Percentiles rank a stretch among this genome's conserved stretches.
phyloP scores from a whole-genome alignment of 768 basidiomycete genomes.

The Phanerochaete sordida region DNA sequence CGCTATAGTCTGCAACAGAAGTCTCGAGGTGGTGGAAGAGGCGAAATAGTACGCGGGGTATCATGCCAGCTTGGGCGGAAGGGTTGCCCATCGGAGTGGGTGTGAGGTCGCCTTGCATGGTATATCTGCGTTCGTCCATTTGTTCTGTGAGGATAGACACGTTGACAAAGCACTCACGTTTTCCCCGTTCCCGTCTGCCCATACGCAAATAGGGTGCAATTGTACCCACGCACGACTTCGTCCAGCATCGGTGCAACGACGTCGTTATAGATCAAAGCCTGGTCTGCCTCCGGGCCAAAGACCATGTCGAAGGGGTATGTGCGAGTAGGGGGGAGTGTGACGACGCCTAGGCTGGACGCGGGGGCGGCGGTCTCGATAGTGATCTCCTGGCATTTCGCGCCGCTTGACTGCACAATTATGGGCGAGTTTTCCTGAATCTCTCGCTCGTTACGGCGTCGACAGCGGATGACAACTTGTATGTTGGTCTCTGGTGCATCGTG shows the following conservation, averaged over 20 bases:
- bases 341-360: constrained; percentile 65
- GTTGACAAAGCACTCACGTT: constrained; percentile 60
- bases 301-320: constrained; percentile 96
- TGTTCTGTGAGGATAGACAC: background rate
- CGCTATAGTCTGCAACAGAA: constrained; percentile 76
- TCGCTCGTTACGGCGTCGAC: constrained; percentile 78
- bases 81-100: constrained; percentile 86
- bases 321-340: constrained; percentile 69
- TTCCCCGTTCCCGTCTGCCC: constrained; percentile 99
- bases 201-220: constrained; percentile 96
- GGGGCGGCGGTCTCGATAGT: constrained; percentile 78
- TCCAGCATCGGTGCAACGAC: constrained; percentile 92
- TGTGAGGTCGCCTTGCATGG: constrained; percentile 94
- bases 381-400: constrained; percentile 71
- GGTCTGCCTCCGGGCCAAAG: constrained; percentile 96
- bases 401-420: constrained; percentile 76
- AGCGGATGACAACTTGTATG: constrained; percentile 92
- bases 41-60: constrained; percentile 88
- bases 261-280: constrained; percentile 89
- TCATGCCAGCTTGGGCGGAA: constrained; percentile 88
- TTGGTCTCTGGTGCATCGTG: constrained; percentile 63
- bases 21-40: constrained; percentile 87
- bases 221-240: constrained; percentile 94
- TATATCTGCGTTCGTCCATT: constrained; percentile 50
- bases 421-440: constrained; percentile 87